phyloP scores from a whole-genome alignment of 192 early-diverging fungal genomes.

The Coemansia furcata region DNA sequence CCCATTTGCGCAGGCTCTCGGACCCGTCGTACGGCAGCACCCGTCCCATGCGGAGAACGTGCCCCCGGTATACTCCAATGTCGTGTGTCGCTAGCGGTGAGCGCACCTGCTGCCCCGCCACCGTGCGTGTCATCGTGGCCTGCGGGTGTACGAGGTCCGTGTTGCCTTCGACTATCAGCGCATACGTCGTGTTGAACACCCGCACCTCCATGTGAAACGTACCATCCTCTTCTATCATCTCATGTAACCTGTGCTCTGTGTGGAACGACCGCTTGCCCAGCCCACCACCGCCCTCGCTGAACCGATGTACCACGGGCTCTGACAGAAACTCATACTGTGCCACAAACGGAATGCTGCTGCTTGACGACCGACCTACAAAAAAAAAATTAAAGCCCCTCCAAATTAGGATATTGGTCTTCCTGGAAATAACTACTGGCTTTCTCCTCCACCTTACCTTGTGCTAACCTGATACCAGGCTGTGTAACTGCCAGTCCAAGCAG shows the following conservation, averaged over 20 bases:
- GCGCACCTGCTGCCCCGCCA: slow-evolving; percentile 5
- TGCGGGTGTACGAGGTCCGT: slow-evolving; percentile 66
- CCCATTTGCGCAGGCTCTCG: slow-evolving; percentile 34
- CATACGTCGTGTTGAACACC: slow-evolving; percentile 66
- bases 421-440: too few species aligned
- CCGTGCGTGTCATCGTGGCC: slow-evolving; percentile 37
- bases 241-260: slow-evolving; percentile 4
- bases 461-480: background rate
- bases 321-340: slow-evolving; percentile 45
- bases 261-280: background rate
- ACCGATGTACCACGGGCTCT: slow-evolving; percentile 43
- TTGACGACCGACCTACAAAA: slow-evolving; percentile 17
- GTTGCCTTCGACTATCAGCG: slow-evolving; percentile 67
- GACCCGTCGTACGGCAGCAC: slow-evolving; percentile 23
- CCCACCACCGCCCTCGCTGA: background rate
- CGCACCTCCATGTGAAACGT: slow-evolving; percentile 57
- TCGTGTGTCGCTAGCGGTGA: slow-evolving; percentile 25
- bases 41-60: slow-evolving; percentile 35
- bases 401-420: background rate
- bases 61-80: slow-evolving; percentile 59
- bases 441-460: background rate
- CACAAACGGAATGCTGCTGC: slow-evolving; percentile 32
- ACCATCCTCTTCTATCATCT: slow-evolving; percentile 45
- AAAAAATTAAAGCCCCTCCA: background rate
- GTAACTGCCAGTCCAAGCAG: slow-evolving; percentile 1